phyloP scores from a whole-genome alignment of 106 monocot species.

The Dioscorea zingiberensis region DNA sequence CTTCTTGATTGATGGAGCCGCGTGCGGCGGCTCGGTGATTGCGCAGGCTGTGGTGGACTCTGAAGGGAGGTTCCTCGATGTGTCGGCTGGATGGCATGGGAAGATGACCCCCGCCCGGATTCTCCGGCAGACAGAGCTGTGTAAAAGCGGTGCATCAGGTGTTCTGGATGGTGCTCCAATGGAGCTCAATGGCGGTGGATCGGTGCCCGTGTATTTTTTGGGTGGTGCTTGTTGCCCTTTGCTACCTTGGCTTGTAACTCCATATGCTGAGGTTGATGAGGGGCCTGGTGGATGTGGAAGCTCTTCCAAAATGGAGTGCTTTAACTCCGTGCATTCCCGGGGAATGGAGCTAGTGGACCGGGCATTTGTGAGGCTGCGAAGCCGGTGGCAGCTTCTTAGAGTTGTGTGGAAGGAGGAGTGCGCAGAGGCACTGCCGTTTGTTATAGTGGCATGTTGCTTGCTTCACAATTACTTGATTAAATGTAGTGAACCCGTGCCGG shows the following conservation, averaged over 20 bases:
- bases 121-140: constrained; percentile 35
- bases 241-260: constrained; percentile 80
- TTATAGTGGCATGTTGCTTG: constrained; percentile 49
- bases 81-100: constrained; percentile 76
- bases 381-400: constrained; percentile 59
- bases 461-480: constrained; percentile 81
- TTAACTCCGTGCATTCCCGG: constrained; percentile 57
- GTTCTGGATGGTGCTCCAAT: constrained; percentile 7
- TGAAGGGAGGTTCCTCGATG: constrained; percentile 71
- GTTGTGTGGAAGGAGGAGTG: constrained; percentile 61
- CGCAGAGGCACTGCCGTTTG: constrained; percentile 62
- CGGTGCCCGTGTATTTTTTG: constrained; percentile 38
- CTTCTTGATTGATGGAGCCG: constrained; percentile 21
- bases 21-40: constrained; percentile 14
- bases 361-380: constrained; percentile 33
- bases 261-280: constrained; percentile 25
- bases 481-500: constrained; percentile 47
- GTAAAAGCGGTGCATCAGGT: constrained; percentile 2
- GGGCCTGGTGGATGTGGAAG: not conserved
- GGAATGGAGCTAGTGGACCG: constrained; percentile 51
- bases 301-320: constrained; percentile 10
- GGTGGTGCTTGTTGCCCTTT: constrained; percentile 72
- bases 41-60: constrained; percentile 69
- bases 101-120: constrained; percentile 52
- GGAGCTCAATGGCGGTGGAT: constrained; percentile 9